These are phyloP conservation scores for Rhodosporidiobolus sp. DNA, from an alignment of 768 basidiomycete genomes.

Conservation along the genomic window DNA sequence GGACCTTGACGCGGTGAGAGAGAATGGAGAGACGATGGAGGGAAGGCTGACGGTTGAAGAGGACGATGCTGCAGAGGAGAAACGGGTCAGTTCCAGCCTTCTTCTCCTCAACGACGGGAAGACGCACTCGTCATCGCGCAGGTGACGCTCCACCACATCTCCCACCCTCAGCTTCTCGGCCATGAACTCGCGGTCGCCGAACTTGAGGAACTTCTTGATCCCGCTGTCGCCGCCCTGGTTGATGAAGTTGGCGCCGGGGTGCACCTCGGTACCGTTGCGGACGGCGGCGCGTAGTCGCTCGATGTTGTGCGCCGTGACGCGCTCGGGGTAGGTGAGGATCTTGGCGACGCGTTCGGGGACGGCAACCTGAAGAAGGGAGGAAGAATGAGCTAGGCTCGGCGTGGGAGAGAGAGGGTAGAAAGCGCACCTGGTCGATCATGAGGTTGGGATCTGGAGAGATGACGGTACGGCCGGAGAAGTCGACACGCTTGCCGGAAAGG, in stretches of 20 bases:
- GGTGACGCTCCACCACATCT: slow-evolving; percentile 90
- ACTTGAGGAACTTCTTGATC: slow-evolving; percentile 83
- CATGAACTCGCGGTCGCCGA: slow-evolving; percentile 73
- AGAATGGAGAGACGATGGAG: slow-evolving; percentile 99
- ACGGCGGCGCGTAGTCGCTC: slow-evolving; percentile 69
- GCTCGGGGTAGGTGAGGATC: slow-evolving; percentile 91
- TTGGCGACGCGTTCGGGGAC: slow-evolving; percentile 93
- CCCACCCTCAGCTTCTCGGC: slow-evolving; percentile 81
- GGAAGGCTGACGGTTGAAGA: slow-evolving; percentile 98
- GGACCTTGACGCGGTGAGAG: slow-evolving; percentile 93
- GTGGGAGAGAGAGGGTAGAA: background rate
- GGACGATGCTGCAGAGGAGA: slow-evolving; percentile 60
- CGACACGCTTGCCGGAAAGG: slow-evolving; percentile 96
- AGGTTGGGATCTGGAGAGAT: slow-evolving; percentile 99
- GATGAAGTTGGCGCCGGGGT: slow-evolving; percentile 95
- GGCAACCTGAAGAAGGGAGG: slow-evolving; percentile 60
- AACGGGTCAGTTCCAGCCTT: background rate
- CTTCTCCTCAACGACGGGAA: no score
- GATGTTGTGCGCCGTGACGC: slow-evolving; percentile 88
- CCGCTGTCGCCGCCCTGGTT: slow-evolving; percentile 66
- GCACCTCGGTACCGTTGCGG: slow-evolving; percentile 80
- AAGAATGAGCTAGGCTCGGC: background rate
- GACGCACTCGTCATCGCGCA: slow-evolving; percentile 79
- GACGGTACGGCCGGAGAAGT: slow-evolving; percentile 96
- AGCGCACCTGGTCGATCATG: slow-evolving; percentile 80